Evolutionary conservation across 176 grass and related monocot species (phyloP).

Genomic region (Cenchrus fungigraminus): DNA sequence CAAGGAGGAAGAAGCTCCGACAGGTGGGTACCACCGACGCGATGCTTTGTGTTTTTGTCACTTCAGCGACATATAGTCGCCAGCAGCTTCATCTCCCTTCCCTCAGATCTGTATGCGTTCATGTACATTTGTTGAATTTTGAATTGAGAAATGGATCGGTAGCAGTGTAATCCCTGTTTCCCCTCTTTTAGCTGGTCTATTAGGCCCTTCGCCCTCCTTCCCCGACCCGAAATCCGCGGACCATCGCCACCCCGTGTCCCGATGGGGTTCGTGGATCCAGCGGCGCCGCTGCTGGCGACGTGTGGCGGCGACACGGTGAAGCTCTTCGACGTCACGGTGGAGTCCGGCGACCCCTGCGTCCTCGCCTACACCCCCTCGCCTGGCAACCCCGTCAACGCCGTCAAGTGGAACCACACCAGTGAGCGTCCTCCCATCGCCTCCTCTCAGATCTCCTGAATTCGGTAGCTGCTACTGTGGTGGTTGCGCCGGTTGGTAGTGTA

Average conservation of each 20-base stretch:
- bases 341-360: constrained; percentile 84
- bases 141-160: no score
- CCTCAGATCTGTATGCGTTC: no score
- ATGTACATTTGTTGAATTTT: no score
- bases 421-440: constrained; percentile 23
- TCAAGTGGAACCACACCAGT: constrained; percentile 98
- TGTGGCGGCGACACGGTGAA: constrained; percentile 95
- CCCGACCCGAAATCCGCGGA: constrained; percentile 23
- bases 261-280: constrained; percentile 90
- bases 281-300: constrained; percentile 74
- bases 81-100: no score
- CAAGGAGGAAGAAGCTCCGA: no score
- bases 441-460: constrained; percentile 42
- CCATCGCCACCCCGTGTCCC: background rate
- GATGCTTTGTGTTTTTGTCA: no score
- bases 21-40: no score
- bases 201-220: background rate
- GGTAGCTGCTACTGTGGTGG: background rate
- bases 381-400: constrained; percentile 68
- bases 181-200: no score
- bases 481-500: constrained; percentile 5
- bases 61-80: no score
- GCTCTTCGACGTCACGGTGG: constrained; percentile 79
- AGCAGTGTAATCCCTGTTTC: no score
- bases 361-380: constrained; percentile 76